Evolutionary conservation across 2,329 filamentous ascomycete genomes (phyloP).

Genomic region (Ophiostoma fasciatum): DNA sequence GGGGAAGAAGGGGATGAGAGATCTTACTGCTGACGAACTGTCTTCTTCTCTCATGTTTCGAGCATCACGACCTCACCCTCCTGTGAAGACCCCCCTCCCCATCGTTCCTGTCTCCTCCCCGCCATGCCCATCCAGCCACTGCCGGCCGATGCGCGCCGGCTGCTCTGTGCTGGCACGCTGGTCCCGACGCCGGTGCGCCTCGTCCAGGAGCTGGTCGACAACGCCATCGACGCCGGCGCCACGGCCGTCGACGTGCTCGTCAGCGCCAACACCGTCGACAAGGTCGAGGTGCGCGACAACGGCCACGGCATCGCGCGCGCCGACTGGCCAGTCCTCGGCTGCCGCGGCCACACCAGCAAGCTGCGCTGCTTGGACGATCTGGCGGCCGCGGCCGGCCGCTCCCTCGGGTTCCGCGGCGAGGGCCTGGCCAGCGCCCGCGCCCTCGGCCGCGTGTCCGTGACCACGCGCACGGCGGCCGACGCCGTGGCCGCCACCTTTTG

Average conservation of each 20-base stretch:
- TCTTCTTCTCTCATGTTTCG: too few species aligned
- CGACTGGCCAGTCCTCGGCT: conserved; percentile 49
- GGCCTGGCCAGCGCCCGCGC: conserved; percentile 52
- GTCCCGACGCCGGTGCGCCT: conserved; percentile 45
- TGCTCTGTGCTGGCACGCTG: conserved; percentile 45
- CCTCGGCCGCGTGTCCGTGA: conserved; percentile 44
- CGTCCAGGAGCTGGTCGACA: conserved; percentile 67
- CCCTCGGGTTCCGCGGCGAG: conserved; percentile 63
- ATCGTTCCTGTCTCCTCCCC: too few species aligned
- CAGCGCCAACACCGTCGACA: conserved; percentile 50
- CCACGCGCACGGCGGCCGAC: conserved; percentile 48
- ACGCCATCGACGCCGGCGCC: conserved; percentile 58
- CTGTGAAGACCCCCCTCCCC: too few species aligned
- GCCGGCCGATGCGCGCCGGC: conserved; percentile 32
- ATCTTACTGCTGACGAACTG: too few species aligned
- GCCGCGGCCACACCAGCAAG: conserved; percentile 60
- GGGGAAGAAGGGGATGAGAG: too few species aligned
- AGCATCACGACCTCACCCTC: too few species aligned
- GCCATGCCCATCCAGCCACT: conserved; percentile 36
- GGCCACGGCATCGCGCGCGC: conserved; percentile 52
- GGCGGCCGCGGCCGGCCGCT: conserved; percentile 35
- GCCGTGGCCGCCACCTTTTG: conserved; percentile 37
- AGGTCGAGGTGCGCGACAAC: conserved; percentile 57
- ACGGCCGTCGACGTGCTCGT: conserved; percentile 50
- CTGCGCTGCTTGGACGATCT: conserved; percentile 50